Evolutionary conservation across 176 grass and related monocot species (phyloP), one percentile per base, ranked within the genome.

Genomic region (Rhynchospora tenuis): DNA sequence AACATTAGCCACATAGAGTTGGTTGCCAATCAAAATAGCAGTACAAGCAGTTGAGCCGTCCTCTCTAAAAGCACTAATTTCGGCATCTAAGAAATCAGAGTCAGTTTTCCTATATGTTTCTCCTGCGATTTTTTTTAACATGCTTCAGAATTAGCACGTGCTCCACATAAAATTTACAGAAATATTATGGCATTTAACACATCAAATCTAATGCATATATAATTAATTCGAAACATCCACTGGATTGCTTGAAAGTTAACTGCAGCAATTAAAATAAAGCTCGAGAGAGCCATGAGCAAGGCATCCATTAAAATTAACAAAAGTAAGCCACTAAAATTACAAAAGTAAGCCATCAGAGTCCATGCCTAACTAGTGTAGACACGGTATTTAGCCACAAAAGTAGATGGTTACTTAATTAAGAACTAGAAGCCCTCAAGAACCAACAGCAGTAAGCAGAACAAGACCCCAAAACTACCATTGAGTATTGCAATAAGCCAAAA

Each of bases 1-100:
- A 63, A 98, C 96, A 92, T 93, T 99, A 89, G 96, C 96, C 81
- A 99, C 93, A 89, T 93, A 99, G 67, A 95, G 67, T 85, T 88
- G 88, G 86, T 81, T 87, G 54, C 93, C 93, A 64, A 98, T 91
- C 80, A 99, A 91, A 92, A 99, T 86, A 72, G 91, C 96, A 86
- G 93, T 90, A 33, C 89, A 93, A 85, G 93, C 91, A 72, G 93
- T 99, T 10, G 93, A 99, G 27, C 96, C 93, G 84, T 99, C 96
- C 87, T 99, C 93, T 83, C 96, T 93, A 20, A 89, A 95, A 55
- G 88, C 87, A 65, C 77, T 90, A 26, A 33, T 64, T 93, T 98
- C 89, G 52, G 89, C 77, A 90, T 95, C 86, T 83, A 98, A 82
- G 75, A 98, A 95, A 83, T 98, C 88, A 44, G 86, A 78, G 81